Base-by-base conservation (phyloP, 345 rosid genomes). In the Pugionium cornutum region DNA sequence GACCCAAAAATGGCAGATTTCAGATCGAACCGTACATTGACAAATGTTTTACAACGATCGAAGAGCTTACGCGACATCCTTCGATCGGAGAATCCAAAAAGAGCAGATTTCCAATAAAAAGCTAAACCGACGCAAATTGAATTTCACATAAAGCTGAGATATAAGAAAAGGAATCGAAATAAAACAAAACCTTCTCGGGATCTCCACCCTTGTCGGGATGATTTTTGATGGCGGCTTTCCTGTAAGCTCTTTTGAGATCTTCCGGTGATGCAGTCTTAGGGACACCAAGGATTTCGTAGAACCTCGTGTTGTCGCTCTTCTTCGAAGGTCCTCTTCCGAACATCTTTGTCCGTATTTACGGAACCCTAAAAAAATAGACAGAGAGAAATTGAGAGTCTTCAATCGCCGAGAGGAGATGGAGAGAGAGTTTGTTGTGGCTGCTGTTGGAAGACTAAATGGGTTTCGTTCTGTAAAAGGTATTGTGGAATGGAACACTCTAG, bases 151-250 rank as follows among this genome's bases (percentile, higher is more conserved):
- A 4, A 32, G 18, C 18, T 18, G 18, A 18, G 18, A 32, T 32
- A 2, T 32, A 4, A 32, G 4, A 32, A 32, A 32, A 4, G 34
- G 34, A 2, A 2, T 32, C 34, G 4, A 32, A 32, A 18, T 18
- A 32, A 18, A 25, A 3, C 0, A 29, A 9, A 46, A 90, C 97
- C 89, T 90, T 90, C 72, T 88, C 97, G 9, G 98, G 92, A 82
- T 89, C 98, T 56, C 98, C 98, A 10, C 98, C 97, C 77, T 92
- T 92, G 45, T 92, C 97, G 9, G 98, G 98, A 70, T 92, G 98
- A 49, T 92, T 89, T 78, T 87, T 89, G 68, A 92, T 87, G 32
- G 98, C 98, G 44, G 98, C 97, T 43, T 82, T 92, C 77, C 71
- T 81, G 50, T 87, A 89, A 28, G 98, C 98, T 75, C 87, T 92